These are phyloP conservation scores for Candida sp. DNA, from an alignment of 1,139 yeast genomes.

Conservation along the genomic window DNA sequence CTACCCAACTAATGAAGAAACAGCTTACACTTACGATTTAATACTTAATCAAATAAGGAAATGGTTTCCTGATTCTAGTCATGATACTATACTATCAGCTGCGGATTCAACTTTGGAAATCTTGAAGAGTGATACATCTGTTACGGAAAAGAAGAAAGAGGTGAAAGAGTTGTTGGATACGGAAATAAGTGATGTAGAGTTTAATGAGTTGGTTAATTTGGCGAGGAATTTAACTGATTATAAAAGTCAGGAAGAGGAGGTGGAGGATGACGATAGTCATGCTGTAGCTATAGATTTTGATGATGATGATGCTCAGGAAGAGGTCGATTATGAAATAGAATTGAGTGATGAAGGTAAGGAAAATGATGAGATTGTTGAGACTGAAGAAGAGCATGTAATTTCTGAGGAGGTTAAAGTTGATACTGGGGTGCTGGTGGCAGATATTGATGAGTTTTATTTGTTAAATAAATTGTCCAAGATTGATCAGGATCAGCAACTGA, in stretches of 20 bases:
- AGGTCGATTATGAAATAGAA: conserved; percentile 5
- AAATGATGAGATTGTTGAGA: background rate
- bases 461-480: conserved; percentile 17
- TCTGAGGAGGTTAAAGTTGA: conserved; percentile 7
- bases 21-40: conserved; percentile 25
- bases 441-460: conserved; percentile 21
- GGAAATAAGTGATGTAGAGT: conserved; percentile 40
- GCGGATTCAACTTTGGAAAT: conserved; percentile 67
- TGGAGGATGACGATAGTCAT: conserved; percentile 11
- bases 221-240: conserved; percentile 59
- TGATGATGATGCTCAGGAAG: conserved; percentile 26
- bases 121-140: conserved; percentile 43
- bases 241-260: conserved; percentile 22
- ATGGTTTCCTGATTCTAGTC: conserved; percentile 35
- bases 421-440: conserved; percentile 12
- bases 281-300: conserved; percentile 24
- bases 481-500: conserved; percentile 13
- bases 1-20: conserved; percentile 17
- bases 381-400: conserved; percentile 1
- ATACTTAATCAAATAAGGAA: conserved; percentile 26
- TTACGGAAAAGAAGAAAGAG: conserved; percentile 30
- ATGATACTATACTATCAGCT: conserved; percentile 47
- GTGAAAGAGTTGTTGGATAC: conserved; percentile 42
- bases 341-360: background rate
- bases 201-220: conserved; percentile 52